Base-by-base conservation (phyloP, 2,329 filamentous ascomycete species). In the Colletotrichum sidae region DNA sequence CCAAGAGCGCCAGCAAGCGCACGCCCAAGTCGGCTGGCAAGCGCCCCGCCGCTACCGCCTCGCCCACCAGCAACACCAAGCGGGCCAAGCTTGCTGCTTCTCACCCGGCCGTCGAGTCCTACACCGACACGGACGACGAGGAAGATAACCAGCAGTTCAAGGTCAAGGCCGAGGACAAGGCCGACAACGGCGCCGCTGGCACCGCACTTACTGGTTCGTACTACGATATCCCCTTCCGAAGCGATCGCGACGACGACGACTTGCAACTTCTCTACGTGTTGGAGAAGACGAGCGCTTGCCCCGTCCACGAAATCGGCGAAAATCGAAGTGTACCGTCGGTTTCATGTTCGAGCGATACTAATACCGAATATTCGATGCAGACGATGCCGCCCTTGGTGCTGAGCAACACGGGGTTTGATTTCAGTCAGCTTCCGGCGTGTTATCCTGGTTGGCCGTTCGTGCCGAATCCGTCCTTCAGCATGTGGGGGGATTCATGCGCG, bases 1-100 rank as follows among this genome's bases (percentile, higher is more conserved):
- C 67, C 5, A 69, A 66, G 42, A 69, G 71, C 38, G 67, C 71
- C 46, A 72, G 68, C 58, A 65, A 65, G 55, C 42, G 38, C 10
- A 50, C 68, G 11, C 53, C 61, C 6, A 77, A 62, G 58, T 57
- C 55, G 33, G 12, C 46, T 5, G 59, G 63, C 15, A 66, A 66
- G 58, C 63, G 63, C 51, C 13, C 44, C 33, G 58, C 54, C 6
- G 41, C 46, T 8, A 2, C 55, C n/a, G 37, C 13, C 10, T 52
- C 64, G 4, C 55, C 60, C n/a, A 55, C 53, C 35, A 65, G 35
- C 49, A 56, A 59, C 39, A 64, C 51, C 60, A 65, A 67, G 60
- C 60, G 55, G 8, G 17, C 54, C 41, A 65, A 64, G 46, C 61
- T 62, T 37, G 52, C 52, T n/a, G 49, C 60, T 41, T 58, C 55